A percentile compares a stretch with the other conserved stretches of the same genome.
phyloP scores from a whole-genome alignment of 1,284 basidiomycete genomes.

The Golubevia pallescens region DNA sequence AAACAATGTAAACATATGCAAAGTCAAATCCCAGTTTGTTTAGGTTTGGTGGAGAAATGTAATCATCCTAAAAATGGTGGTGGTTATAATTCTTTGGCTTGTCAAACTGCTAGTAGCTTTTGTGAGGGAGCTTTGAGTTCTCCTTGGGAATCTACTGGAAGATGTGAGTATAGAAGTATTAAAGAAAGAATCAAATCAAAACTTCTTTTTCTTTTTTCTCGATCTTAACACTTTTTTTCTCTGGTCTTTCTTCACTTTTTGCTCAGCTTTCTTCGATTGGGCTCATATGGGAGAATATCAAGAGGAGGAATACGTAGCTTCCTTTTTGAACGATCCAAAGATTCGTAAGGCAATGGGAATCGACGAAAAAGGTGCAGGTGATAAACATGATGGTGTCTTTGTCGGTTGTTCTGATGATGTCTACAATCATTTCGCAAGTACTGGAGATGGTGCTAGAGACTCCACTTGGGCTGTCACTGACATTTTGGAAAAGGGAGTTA shows the following conservation, averaged over 20 bases:
- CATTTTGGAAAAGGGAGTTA: constrained; percentile 30
- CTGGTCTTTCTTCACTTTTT: too few species aligned
- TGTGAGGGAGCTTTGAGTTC: constrained; percentile 40
- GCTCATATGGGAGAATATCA: constrained; percentile 42
- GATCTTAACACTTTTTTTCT: too few species aligned
- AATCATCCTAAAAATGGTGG: constrained; percentile 28
- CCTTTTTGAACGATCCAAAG: constrained; percentile 40
- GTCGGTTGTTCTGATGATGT: constrained; percentile 56
- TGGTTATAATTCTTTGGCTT: constrained; percentile 38
- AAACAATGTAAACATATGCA: constrained; percentile 39
- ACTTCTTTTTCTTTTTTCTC: too few species aligned
- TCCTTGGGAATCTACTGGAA: constrained; percentile 41
- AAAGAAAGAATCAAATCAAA: too few species aligned
- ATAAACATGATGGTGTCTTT: constrained; percentile 49
- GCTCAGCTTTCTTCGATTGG: constrained; percentile 41
- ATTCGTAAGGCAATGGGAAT: constrained; percentile 43
- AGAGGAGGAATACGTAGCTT: constrained; percentile 50
- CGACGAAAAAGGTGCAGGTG: constrained; percentile 42
- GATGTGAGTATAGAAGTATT: constrained; percentile 11
- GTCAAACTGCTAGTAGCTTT: constrained; percentile 37
- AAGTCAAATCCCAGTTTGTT: constrained; percentile 34
- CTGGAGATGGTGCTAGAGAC: constrained; percentile 52
- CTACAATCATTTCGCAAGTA: constrained; percentile 43
- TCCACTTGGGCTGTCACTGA: constrained; percentile 50
- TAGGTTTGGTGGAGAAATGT: constrained; percentile 49